A percentile compares a stretch with the other conserved stretches of the same genome.
These are phyloP conservation scores for Rhizoclosmatium globosum DNA, from an alignment of 192 early-diverging fungal genomes.

Conservation along the genomic window DNA sequence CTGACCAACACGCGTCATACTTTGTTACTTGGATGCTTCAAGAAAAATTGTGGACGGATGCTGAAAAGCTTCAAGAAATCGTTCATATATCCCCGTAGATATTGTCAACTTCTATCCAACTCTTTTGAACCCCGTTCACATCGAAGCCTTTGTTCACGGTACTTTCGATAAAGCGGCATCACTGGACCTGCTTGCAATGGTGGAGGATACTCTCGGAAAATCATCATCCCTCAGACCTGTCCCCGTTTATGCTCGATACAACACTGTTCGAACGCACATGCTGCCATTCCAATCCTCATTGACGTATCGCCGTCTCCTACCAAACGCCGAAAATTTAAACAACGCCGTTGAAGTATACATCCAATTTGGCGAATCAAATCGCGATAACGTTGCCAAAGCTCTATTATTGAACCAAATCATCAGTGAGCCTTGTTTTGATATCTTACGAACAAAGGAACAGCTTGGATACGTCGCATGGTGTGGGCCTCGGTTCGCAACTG, in stretches of 20 bases:
- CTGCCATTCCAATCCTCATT: conserved; percentile 46
- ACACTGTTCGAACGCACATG: conserved; percentile 60
- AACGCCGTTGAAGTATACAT: conserved; percentile 88
- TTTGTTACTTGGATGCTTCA: conserved; percentile 80
- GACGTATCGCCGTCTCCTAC: conserved; percentile 54
- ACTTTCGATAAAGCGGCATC: conserved; percentile 76
- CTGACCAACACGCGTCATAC: conserved; percentile 81
- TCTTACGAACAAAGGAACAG: conserved; percentile 88
- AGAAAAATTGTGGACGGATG: conserved; percentile 77
- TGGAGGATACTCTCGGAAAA: conserved; percentile 62
- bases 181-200: conserved; percentile 62
- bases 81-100: conserved; percentile 74
- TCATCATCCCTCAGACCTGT: conserved; percentile 55
- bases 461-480: conserved; percentile 79
- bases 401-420: conserved; percentile 82
- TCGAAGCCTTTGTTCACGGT: conserved; percentile 86
- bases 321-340: conserved; percentile 85
- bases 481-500: conserved; percentile 73
- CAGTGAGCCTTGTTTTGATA: conserved; percentile 91
- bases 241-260: conserved; percentile 58
- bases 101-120: conserved; percentile 77
- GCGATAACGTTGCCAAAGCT: conserved; percentile 70
- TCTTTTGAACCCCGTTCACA: conserved; percentile 68
- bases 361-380: conserved; percentile 75
- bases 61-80: conserved; percentile 82